Percentiles rank a stretch among this genome's conserved stretches.
phyloP scores from a whole-genome alignment of 352 stramenopile species.

The Halophytophthora polymorphica region DNA sequence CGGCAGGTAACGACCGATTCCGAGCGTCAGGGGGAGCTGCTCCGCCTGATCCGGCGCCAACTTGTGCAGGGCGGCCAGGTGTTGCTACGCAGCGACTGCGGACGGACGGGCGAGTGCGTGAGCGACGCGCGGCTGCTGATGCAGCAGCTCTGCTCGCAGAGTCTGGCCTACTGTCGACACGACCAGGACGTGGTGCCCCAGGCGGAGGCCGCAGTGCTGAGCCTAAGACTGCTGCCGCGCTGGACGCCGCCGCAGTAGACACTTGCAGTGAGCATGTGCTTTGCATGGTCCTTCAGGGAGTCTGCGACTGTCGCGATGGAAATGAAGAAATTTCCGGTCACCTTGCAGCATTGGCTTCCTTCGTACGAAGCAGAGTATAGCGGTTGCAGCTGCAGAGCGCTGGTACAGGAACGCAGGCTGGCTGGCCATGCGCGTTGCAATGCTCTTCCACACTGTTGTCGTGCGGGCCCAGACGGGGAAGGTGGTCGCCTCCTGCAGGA shows the following conservation, averaged over 20 bases:
- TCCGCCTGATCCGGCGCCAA: conserved; percentile 31
- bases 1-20: conserved; percentile 11
- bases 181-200: conserved; percentile 46
- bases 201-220: neutral
- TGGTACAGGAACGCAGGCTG: too few species aligned
- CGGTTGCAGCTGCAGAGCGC: too few species aligned
- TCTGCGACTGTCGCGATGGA: too few species aligned
- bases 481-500: too few species aligned
- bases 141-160: conserved; percentile 53
- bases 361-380: too few species aligned
- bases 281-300: too few species aligned
- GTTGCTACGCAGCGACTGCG: conserved; percentile 18
- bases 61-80: conserved; percentile 33
- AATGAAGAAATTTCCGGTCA: too few species aligned
- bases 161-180: conserved; percentile 37
- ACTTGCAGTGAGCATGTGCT: too few species aligned
- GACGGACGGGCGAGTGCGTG: neutral
- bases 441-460: too few species aligned
- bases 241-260: neutral
- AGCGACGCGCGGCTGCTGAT: conserved; percentile 31
- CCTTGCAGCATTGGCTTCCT: too few species aligned
- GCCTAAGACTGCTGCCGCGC: conserved; percentile 3
- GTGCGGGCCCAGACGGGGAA: too few species aligned
- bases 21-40: conserved; percentile 24
- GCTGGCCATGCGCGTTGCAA: too few species aligned